Base-by-base conservation (phyloP, 805 yeast species). In the Sugiyamaella chiloensis region DNA sequence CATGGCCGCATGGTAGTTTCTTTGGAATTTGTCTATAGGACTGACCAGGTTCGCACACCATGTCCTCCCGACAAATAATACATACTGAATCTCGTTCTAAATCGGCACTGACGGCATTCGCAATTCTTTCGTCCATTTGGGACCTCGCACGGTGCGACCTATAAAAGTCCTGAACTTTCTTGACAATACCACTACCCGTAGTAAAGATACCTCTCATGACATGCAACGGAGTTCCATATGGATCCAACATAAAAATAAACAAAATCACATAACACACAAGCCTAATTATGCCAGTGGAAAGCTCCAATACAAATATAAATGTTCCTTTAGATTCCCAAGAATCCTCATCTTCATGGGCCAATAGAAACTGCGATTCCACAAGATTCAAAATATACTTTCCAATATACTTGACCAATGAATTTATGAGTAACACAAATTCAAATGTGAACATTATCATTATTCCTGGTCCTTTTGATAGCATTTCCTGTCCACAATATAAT, bases 31-130 rank as follows among this genome's bases (percentile, higher is more conserved):
- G 66, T 47, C 85, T 71, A 57, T 57, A 70, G 57, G 50, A 64
- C 7, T 41, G 50, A 2, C 59, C 48, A 1, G 62, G 74, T 2
- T 63, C 70, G 4, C 80, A 60, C 4, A 72, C 64, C 91, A 91
- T 84, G 52, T 87, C 96, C 56, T 93, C 98, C 57, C 96, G 80
- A 67, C 99, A 91, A 34, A 91, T 85, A 52, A 88, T 88, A 67
- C 99, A 85, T 21, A 86, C 61, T 62, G 70, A 67, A 50, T 83
- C 84, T 16, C 80, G 73, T 5, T 68, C 76, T 48, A 86, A 70
- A 39, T 86, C 90, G 24, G 69, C 77, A 9, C 64, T 71, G 0
- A 82, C 69, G 2, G 96, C 95, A 51, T 79, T 75, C 5, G 69
- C 68, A 44, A 93, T 70, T 52, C 75, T 79, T 23, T 73, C 70